These are phyloP conservation scores for Obelidium mucronatum DNA, from an alignment of 192 early-diverging fungal genomes.

Conservation along the genomic window DNA sequence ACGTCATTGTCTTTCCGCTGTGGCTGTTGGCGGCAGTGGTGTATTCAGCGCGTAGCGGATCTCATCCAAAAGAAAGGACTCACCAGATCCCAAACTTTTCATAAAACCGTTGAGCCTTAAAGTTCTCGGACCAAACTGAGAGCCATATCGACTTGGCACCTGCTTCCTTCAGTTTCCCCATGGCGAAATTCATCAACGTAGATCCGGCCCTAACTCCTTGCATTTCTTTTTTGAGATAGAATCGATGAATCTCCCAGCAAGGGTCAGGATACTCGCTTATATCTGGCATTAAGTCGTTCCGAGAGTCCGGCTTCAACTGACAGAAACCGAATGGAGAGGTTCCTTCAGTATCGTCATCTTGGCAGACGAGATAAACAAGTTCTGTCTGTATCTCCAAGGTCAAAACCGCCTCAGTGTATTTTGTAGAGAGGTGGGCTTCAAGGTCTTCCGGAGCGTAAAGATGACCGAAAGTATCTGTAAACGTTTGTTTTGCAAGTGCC, in stretches of 20 bases:
- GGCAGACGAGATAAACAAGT: constrained; percentile 4
- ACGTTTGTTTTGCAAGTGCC: constrained; percentile 5
- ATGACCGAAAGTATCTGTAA: constrained; percentile 10
- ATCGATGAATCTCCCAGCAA: constrained; percentile 25
- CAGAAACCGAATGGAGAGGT: constrained; percentile 9
- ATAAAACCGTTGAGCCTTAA: constrained; percentile 17
- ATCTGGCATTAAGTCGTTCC: background rate
- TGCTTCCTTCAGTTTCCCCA: constrained; percentile 22
- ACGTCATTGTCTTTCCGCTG: constrained; percentile 6
- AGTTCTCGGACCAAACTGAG: constrained; percentile 18
- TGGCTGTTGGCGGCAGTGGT: background rate
- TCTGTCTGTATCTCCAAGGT: background rate
- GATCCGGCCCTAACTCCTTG: constrained; percentile 3
- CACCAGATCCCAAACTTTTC: constrained; percentile 25
- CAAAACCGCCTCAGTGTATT: background rate
- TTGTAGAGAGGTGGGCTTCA: background rate
- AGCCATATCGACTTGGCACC: constrained; percentile 18
- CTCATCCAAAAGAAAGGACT: no score
- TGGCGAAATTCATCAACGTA: background rate
- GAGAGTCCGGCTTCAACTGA: constrained; percentile 17
- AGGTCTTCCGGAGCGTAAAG: constrained; percentile 5
- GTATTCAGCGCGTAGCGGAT: no score
- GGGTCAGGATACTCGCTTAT: background rate
- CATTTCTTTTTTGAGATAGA: constrained; percentile 14
- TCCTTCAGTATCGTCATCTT: background rate